Base-by-base conservation (phyloP, 1,284 basidiomycete genomes). In the Butyriboletus appendiculatus region DNA sequence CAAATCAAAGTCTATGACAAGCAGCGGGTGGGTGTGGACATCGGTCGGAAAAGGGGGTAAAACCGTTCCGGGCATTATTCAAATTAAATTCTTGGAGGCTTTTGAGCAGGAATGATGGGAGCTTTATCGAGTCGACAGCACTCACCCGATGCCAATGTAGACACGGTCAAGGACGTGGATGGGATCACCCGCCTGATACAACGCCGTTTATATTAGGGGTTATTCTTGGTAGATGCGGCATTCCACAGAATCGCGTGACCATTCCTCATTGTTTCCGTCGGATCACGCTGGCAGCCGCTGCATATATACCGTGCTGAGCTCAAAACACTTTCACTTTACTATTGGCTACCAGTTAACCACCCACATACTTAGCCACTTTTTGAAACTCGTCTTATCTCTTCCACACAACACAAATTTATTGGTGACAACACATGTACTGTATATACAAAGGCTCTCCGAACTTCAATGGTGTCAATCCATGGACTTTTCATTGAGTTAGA, bases 1-100 rank as follows among this genome's bases (percentile, higher is more conserved):
- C 5, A 78, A 68, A 11, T 64, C 64, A 51, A 74, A 83, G 65
- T 84, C 82, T 48, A 84, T 74, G 49, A 83, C 62, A 10, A 81
- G 71, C n/a, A 84, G 56, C 0, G 78, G 78, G 47, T 80, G 79
- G 0, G 79, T 79, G 5, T 69, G 75, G 16, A 81, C 71, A 50
- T 80, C 71, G 1, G 71, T 67, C 1, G 81, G 81, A 53, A 84
- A 84, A 2, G 80, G 71, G 2, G 79, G 74, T 6, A 69, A 37
- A 33, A 57, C 49, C 15, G 55, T 58, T 40, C 60, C 59, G 48
- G 65, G 58, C 67, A 70, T 68, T 10, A 11, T 45, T 46, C 5
- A 24, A 53, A 32, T 4, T 7, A 14, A 33, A 11, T 30, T 12
- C 22, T 14, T 52, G 16, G 16, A 15, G 7, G 12, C 18, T 16